Evolutionary conservation across 2,329 filamentous ascomycete species (phyloP), one percentile per base, ranked within the genome.

Genomic region (Cytospora leucostoma): DNA sequence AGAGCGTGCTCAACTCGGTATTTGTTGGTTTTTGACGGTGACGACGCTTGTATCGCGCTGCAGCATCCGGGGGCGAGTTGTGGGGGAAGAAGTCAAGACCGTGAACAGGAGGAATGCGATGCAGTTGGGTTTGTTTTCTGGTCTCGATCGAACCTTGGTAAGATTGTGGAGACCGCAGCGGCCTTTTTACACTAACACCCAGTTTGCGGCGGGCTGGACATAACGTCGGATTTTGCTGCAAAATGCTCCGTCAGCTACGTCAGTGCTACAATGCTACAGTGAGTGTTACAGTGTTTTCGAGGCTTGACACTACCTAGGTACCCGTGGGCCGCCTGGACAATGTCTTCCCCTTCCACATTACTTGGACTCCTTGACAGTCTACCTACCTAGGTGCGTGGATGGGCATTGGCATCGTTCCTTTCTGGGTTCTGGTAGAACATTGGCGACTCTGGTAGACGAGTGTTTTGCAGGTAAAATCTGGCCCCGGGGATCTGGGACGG

Each of bases 191-290:
- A 49, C 56, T 38, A 49, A n/a, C 56, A 37, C 58, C 34, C 50
- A 37, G 51, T 32, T 60, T 53, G 57, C 49, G 51, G 58, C 58
- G 37, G 37, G 58, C 49, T 61, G 51, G n/a, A 59, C 27, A 27
- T 27, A 27, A 27, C 27, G 27, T 37, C 35, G 40, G 19, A 47
- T n/a, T 51, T 55, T 61, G 27, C 27, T 61, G 59, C 59, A 61
- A 55, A 61, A 49, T 61, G 50, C 51, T 44, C 59, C 40, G 59
- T 55, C 59, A 55, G 51, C 59, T 61, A 61, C 59, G 59, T 61
- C 59, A 61, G 59, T 61, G 44, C 44, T 47, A 47, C 44, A 3
- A 15, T 44, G 40, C 40, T 44, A 44, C 40, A 44, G 17, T 44
- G 10, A 44, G 7, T 12, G 3, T 7, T 4, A 21, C 44, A 47